Base-by-base conservation (phyloP, 495 filamentous ascomycete genomes). In the Symbiotaphrina buchneri region DNA sequence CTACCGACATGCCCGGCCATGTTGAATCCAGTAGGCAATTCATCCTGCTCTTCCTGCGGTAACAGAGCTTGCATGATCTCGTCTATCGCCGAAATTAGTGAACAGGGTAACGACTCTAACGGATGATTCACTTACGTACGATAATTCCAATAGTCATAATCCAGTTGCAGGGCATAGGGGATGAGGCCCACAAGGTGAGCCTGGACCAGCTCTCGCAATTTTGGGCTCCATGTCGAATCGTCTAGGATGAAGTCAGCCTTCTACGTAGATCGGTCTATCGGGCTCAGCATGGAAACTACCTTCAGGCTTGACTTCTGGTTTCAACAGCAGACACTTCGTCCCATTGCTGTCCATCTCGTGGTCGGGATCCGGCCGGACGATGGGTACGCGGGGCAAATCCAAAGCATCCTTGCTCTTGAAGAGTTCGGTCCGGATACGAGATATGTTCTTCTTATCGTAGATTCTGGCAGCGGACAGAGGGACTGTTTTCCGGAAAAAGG, bases 131-230 rank as follows among this genome's bases (percentile, higher is more conserved):
- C 35, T 16, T 34, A 46, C 53, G 37, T 66, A 85, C 80, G 55
- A 47, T 81, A 83, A 22, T 53, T 69, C 83, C 82, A 99, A 48
- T 82, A 72, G 34, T 70, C 56, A 53, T 99, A 99, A 30, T 74
- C 65, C 36, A 99, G 55, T 21, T 58, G 44, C 22, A 99, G 52
- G 27, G 71, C 58, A 46, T 74, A 95, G 5, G 78, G 73, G 8
- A 75, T 56, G 20, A 95, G 43, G 10, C 57, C 55, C 22, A 92
- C 46, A 20, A 72, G 63, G 37, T 73, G 58, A 30, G 56, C 61
- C 30, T 71, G 45, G 1, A 84, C 66, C 16, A 81, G 62, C 29
- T 77, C 70, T 21, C 49, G 59, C n/a, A 92, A 45, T 19, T 53
- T 62, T 4, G 68, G 43, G 29, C 73, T 72, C 71, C 75, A 91